Base-by-base conservation (phyloP, 2,329 filamentous ascomycete genomes). In the Cercospora sesami region DNA sequence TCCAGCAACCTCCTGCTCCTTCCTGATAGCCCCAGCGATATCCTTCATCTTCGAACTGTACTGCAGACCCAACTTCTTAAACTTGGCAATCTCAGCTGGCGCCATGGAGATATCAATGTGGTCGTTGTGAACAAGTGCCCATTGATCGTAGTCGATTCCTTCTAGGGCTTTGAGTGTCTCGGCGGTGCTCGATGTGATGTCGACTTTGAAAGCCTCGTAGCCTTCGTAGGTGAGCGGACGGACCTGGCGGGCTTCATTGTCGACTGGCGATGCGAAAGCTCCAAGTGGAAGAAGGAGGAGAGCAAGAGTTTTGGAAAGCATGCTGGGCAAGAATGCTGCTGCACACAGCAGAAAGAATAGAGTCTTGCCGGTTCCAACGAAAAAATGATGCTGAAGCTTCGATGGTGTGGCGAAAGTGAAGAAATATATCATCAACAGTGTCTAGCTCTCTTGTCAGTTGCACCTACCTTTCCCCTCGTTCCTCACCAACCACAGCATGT, bases 1-100 rank as follows among this genome's bases (percentile, higher is more conserved):
- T 2, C 26, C 30, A 16, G 53, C 53, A 16, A 58, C 53, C 26
- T 58, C 53, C 2, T 58, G 53, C 26, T 58, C 53, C 6, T 58
- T 58, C 28, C 30, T 30, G 66, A 84, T 84, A 2, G 80, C 79
- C 8, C 73, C 73, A 18, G 60, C 60, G 16, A 63, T 48, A 9
- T 16, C 81, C 82, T 5, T 84, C 76, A 72, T 84, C 76, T 33
- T 79, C 77, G 66, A 84, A 81, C 76, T 84, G 79, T 16, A 79
- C 28, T 80, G 74, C 39, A 81, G 77, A 8, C 76, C 70, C 1
- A 83, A 71, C 3, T 72, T 72, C 6, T 77, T 69, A 39, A 83
- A 76, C 21, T 62, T 55, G 4, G 61, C 60, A 4, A 64, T 31
- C n/a, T 69, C 67, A 0, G 63, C 14, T 12, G 53, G 53, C 8